Percentiles rank a stretch among this genome's conserved stretches.
These are phyloP conservation scores for Claviceps quebecensis DNA, from an alignment of 2,329 filamentous ascomycete species.

Conservation along the genomic window DNA sequence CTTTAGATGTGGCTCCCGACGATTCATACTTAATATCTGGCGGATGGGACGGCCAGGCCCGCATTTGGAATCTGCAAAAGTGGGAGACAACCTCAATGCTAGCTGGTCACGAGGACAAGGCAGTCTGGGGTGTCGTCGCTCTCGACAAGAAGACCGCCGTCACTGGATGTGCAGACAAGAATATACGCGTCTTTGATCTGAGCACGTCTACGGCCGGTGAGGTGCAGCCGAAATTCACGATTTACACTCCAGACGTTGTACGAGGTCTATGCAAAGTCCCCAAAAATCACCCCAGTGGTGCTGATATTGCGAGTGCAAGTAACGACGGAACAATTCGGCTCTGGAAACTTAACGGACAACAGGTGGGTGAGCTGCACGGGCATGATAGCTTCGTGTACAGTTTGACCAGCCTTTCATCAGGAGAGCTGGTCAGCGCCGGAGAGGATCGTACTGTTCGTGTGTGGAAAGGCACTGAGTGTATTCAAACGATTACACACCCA, in stretches of 20 bases:
- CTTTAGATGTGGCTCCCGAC: conserved; percentile 63
- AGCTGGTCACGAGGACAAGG: conserved; percentile 57
- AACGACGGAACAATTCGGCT: conserved; percentile 83
- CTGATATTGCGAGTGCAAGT: conserved; percentile 86
- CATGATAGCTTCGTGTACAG: conserved; percentile 95
- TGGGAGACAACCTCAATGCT: conserved; percentile 68
- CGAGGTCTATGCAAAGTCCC: conserved; percentile 80
- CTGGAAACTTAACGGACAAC: conserved; percentile 69
- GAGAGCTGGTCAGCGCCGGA: conserved; percentile 79
- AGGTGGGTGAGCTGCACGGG: conserved; percentile 65
- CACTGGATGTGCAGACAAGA: conserved; percentile 85
- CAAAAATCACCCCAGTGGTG: conserved; percentile 59
- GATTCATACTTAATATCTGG: conserved; percentile 73
- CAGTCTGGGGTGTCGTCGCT: conserved; percentile 84
- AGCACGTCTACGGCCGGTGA: conserved; percentile 42
- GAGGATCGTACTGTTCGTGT: conserved; percentile 89
- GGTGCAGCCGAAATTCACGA: conserved; percentile 37
- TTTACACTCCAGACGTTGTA: conserved; percentile 65
- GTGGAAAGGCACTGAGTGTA: conserved; percentile 70
- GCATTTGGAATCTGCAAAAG: conserved; percentile 72
- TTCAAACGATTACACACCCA: conserved; percentile 93
- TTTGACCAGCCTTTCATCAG: conserved; percentile 60
- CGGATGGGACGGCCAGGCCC: conserved; percentile 82
- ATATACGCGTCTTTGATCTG: conserved; percentile 72
- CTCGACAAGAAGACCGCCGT: conserved; percentile 69